Base-by-base conservation (phyloP, 108 stramenopile species). In the Heterococcus sp. region DNA sequence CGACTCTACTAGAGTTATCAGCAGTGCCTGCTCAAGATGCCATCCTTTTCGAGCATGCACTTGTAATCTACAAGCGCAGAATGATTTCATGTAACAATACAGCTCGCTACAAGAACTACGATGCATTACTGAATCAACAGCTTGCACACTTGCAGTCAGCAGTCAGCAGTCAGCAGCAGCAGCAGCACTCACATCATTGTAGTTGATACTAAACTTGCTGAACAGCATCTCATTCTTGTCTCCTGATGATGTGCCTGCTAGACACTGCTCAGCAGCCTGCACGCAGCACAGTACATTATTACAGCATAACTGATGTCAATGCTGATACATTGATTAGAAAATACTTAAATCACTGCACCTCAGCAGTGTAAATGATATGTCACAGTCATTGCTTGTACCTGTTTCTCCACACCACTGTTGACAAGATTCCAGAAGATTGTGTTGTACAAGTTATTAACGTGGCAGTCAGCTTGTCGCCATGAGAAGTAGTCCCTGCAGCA, bases 391-490 rank as follows among this genome's bases (percentile, higher is more conserved):
- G n/a, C 46, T 58, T 21, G 8, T 58, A 21, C 46, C 46, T 58
- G 46, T 21, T 8, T 58, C 21, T 8, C 8, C 46, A 58, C 37
- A 27, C 75, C 75, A 4, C 66, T 14, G 2, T 79, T 35, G 32
- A 85, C 85, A 26, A 85, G 69, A 4, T 78, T 36, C 85, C 85
- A 85, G 33, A 85, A 85, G 29, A 78, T 67, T 31, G 85, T 72
- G 40, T 85, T 85, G 78, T 83, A 85, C 3, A 85, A 73, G 71
- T 85, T 85, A 71, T 85, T 85, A 63, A 85, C 74, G 76, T 85
- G 85, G 83, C 85, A 85, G 73, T 85, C 85, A 5, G 84, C 85
- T 36, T 85, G 85, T 35, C 85, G 84, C 85, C 85, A 85, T 32
- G 72, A 37, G 33, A 85, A 85, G 58, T 85, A 85, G 32, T 85